Evolutionary conservation across 2,329 filamentous ascomycete species (phyloP), one percentile per base, ranked within the genome.

Genomic region (Fusarium haematococcum): DNA sequence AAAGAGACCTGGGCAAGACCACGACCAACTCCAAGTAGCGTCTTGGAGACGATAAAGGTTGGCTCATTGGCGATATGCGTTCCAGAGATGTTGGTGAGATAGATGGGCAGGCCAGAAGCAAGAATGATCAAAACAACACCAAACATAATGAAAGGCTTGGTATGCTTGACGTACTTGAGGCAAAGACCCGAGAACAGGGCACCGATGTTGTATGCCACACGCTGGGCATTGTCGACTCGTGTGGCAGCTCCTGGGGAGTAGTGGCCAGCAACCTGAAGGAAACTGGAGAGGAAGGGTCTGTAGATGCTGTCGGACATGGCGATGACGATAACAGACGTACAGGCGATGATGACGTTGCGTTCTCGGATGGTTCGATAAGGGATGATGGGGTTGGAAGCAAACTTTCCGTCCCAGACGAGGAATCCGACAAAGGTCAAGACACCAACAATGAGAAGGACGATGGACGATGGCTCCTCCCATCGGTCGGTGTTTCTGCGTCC

Each of bases 271-370:
- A 75, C 73, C 8, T 75, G 73, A 0, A 75, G 37, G 9, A 75
- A 75, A 11, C 73, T 75, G 0, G 73, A 75, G 2, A 75, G 60
- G 14, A 75, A 75, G 0, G 73, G 73, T 1, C 73, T 50, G 16
- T 75, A 75, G 5, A 75, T 62, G 1, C 73, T 75, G 5, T 75
- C 73, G 3, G 73, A 73, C 73, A 74, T 75, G 1, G 73, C 69
- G 6, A 75, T 75, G 1, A 71, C 58, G 0, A 68, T 68, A 0
- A 70, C 73, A 0, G 73, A 75, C 2, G 48, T 73, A 11, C 73
- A 75, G 0, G 73, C 73, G 5, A 75, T 30, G 2, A 75, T 50
- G 27, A 75, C 73, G 1, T 75, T 75, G 27, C 74, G 73, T 14
- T 75, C 73, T 0, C 61, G 61, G 8, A 75, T 74, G 1, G 73